A percentile compares a stretch with the other conserved stretches of the same genome.
These are phyloP conservation scores for Hirschioporus abietinus DNA, from an alignment of 768 basidiomycete species.

Conservation along the genomic window DNA sequence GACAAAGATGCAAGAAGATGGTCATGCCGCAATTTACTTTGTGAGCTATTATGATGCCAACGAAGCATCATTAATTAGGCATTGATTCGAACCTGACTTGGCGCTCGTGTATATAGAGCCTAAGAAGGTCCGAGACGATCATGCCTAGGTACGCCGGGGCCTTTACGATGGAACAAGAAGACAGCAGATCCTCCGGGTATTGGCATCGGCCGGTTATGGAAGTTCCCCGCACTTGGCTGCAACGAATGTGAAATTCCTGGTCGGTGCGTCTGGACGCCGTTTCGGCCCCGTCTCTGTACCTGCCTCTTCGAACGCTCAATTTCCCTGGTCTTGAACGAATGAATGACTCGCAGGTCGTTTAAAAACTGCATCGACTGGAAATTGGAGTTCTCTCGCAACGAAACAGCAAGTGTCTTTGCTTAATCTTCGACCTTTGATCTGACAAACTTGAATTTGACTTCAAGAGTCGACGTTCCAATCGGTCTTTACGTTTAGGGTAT, in stretches of 20 bases:
- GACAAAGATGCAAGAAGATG: background rate
- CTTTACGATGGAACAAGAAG: background rate
- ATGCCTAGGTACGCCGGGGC: background rate
- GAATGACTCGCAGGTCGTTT: background rate
- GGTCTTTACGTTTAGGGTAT: background rate
- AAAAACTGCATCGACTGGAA: background rate
- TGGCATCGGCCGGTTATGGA: background rate
- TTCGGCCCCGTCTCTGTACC: too few species aligned
- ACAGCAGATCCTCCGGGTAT: background rate
- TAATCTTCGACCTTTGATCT: background rate
- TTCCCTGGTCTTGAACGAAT: background rate
- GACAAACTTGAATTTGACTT: background rate
- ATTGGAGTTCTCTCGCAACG: background rate
- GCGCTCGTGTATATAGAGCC: background rate
- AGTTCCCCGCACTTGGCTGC: background rate
- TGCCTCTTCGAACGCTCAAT: background rate
- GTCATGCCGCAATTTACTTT: background rate
- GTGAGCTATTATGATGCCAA: background rate
- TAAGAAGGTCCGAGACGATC: background rate
- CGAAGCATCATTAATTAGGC: background rate
- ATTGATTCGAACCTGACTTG: background rate
- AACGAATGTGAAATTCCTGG: background rate
- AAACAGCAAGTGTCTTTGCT: background rate
- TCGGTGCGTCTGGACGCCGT: background rate
- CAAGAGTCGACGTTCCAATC: background rate